phyloP scores from a whole-genome alignment of 306 rosid genomes.

The Quercus bicolor region DNA sequence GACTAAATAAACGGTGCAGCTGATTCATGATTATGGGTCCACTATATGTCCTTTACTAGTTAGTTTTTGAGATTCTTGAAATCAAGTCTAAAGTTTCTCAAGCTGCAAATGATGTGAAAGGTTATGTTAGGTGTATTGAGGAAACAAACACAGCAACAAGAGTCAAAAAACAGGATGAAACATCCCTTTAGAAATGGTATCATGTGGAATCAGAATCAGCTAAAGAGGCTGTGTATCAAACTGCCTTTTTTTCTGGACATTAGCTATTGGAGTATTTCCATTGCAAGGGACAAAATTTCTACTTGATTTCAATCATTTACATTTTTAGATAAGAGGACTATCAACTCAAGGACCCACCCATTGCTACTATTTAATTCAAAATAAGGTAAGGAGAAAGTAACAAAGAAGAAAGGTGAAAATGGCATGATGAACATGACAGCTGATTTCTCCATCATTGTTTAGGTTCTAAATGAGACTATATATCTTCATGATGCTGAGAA shows the following conservation, averaged over 20 bases:
- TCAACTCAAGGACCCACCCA: not conserved
- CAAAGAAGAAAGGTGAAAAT: not conserved
- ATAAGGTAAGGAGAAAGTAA: not conserved
- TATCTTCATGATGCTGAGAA: not conserved
- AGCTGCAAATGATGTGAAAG: not conserved
- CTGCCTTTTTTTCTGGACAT: not conserved
- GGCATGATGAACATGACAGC: constrained; percentile 19
- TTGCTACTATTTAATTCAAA: constrained; percentile 1
- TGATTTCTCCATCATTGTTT: constrained; percentile 25
- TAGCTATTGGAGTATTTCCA: not conserved
- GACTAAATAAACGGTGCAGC: too few relatives aligned
- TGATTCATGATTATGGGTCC: too few relatives aligned
- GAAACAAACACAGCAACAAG: not conserved
- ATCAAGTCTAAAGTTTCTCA: not conserved
- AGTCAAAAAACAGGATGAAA: not conserved
- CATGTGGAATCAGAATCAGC: not conserved
- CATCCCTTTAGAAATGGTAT: not conserved
- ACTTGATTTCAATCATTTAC: not conserved
- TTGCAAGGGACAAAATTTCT: not conserved
- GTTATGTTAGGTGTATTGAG: not conserved
- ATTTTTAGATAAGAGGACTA: not conserved
- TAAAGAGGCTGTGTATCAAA: not conserved
- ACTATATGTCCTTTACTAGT: not conserved
- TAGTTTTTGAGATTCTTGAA: not conserved
- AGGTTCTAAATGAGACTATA: not conserved